phyloP scores from a whole-genome alignment of 331 rosid species.

The Quercus lobata region DNA sequence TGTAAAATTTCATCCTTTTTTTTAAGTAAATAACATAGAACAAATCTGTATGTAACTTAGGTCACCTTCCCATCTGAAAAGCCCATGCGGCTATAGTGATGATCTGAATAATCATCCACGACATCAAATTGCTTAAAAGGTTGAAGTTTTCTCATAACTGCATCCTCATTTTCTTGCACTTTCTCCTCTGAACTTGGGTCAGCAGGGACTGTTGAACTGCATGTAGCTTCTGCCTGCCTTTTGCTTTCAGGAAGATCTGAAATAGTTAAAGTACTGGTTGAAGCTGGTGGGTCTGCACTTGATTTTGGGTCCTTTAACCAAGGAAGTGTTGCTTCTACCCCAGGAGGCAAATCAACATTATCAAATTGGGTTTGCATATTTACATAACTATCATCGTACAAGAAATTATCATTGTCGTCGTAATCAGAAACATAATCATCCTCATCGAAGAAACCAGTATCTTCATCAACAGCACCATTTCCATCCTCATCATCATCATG shows the following conservation, averaged over 20 bases:
- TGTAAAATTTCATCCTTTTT: neutral
- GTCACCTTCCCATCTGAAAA: slow-evolving; percentile 44
- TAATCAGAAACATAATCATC: slow-evolving; percentile 28
- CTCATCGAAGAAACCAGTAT: slow-evolving; percentile 34
- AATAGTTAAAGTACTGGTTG: slow-evolving; percentile 7
- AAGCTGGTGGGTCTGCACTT: slow-evolving; percentile 17
- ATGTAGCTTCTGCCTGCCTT: slow-evolving; percentile 14
- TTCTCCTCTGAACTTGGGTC: slow-evolving; percentile 46
- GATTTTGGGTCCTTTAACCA: slow-evolving; percentile 56
- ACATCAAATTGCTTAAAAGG: slow-evolving; percentile 60
- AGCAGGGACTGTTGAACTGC: slow-evolving; percentile 20
- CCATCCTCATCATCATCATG: slow-evolving; percentile 31
- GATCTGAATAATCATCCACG: slow-evolving; percentile 58
- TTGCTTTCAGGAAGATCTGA: slow-evolving; percentile 19
- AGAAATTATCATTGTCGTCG: slow-evolving; percentile 34
- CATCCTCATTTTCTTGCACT: slow-evolving; percentile 17
- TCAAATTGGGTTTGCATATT: slow-evolving; percentile 65
- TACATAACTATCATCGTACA: slow-evolving; percentile 36
- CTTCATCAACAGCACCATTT: slow-evolving; percentile 20
- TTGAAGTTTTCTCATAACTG: slow-evolving; percentile 15
- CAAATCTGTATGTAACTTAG: neutral
- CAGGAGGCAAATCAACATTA: slow-evolving; percentile 73
- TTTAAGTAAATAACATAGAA: neutral
- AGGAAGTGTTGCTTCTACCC: slow-evolving; percentile 72
- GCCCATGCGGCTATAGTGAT: slow-evolving; percentile 40